Conservation (phyloP, 1,284 basidiomycete species). For the Amylostereum areolatum region DNA sequence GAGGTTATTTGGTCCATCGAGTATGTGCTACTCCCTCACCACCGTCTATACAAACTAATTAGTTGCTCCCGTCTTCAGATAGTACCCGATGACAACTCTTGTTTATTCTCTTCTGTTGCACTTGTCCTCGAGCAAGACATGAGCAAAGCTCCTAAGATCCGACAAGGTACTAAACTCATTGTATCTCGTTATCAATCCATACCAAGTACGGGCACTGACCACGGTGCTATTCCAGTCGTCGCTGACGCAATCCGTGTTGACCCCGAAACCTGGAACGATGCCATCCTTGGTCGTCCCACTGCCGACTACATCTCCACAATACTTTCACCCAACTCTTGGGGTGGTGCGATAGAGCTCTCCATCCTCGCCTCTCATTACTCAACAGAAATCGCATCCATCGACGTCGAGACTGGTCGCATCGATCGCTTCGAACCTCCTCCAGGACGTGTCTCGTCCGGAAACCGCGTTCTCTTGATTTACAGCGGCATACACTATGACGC, state of each 20-base stretch:
- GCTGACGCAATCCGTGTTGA: conserved; percentile 74
- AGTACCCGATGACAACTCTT: conserved; percentile 91
- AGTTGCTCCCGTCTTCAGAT: conserved; percentile 39
- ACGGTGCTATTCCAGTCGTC: conserved; percentile 48
- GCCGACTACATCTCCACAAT: conserved; percentile 80
- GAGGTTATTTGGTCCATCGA: conserved; percentile 64
- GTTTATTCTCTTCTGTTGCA: conserved; percentile 83
- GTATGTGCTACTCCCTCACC: conserved; percentile 30
- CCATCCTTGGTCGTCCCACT: conserved; percentile 73
- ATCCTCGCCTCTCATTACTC: conserved; percentile 77
- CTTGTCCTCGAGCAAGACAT: conserved; percentile 82
- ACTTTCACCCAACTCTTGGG: conserved; percentile 77
- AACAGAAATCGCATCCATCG: conserved; percentile 85
- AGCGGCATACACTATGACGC: conserved; percentile 95
- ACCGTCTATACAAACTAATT: conserved; percentile 1
- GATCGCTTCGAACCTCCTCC: conserved; percentile 70
- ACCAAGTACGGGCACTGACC: background rate
- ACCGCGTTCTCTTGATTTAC: conserved; percentile 71
- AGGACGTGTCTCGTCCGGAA: conserved; percentile 22
- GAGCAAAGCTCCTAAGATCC: conserved; percentile 54
- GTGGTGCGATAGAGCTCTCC: conserved; percentile 87
- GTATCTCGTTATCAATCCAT: background rate
- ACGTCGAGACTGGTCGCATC: conserved; percentile 88
- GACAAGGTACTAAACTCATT: conserved; percentile 46
- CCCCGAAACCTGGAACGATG: conserved; percentile 71